Evolutionary conservation across 2,329 filamentous ascomycete genomes (phyloP), one percentile per base, ranked within the genome.

Genomic region (Macrophomina tecta): DNA sequence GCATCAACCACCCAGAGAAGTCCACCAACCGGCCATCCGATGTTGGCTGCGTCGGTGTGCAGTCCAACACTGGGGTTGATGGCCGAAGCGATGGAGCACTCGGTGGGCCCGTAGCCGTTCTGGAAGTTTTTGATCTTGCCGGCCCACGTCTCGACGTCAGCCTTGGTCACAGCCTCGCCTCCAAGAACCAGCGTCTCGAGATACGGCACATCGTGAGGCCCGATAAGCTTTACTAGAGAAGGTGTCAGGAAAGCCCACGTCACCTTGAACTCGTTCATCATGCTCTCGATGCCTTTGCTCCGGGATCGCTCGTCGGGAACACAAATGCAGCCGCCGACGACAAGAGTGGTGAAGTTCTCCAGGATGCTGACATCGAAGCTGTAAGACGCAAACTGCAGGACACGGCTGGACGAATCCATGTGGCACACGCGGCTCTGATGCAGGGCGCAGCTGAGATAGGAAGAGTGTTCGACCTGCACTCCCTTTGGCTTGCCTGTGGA

Each of bases 281-380:
- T 82, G 1, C 81, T 82, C 1, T 80, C 76, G 3, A 89, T 77
- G 65, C 87, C 82, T 11, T 75, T 82, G 79, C 23, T 82, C 80
- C n/a, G 49, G 11, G 87, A 83, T 6, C 81, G 74, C 30, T 79
- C 76, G 1, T 73, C 75, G 2, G 76, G 76, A 28, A 79, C 70
- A 53, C 77, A 79, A 8, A 79, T 80, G 8, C 73, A 88, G 0
- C 84, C 76, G 28, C 77, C 76, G 16, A 71, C 69, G 2, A 71
- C 73, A n/a, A 79, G 70, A 4, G 75, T 69, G 1, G 74, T 72
- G 14, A 79, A 65, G 30, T 77, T 76, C 64, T 78, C 76, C 73
- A 60, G 74, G 73, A 69, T 77, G 75, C 48, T 72, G 76, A 28
- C 76, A 72, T 34, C 76, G 74, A 18, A 76, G 66, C 45, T 76